Evolutionary conservation across 306 rosid genomes (phyloP), one percentile per base, ranked within the genome.

Genomic region (Glycyrrhiza uralensis): DNA sequence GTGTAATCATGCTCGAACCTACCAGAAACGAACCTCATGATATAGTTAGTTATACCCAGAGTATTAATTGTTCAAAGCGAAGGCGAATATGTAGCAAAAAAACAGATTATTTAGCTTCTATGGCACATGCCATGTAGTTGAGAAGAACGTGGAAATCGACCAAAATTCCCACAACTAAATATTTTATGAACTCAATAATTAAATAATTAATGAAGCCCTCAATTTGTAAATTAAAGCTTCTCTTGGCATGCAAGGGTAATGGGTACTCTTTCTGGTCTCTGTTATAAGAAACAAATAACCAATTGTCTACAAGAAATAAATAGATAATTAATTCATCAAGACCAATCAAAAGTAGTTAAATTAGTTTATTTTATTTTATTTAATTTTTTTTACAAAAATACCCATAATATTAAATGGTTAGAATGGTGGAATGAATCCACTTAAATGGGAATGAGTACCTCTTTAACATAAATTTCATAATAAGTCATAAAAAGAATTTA

Each of bases 101-200:
- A 71, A 59, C 76, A 66, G 4, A 75, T 36, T 5, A 18, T 76
- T 71, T 76, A 55, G 74, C 49, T 38, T 38, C 29, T 5, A 19
- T 5, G 49, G 60, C 89, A 84, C 81, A 87, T 87, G 86, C 84
- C 9, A 79, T 63, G 14, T 12, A 46, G 85, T 85, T 85, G 81
- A 87, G 82, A 70, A 77, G 64, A 75, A 84, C 68, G 71, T 76
- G 82, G 66, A 81, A 55, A 75, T 87, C 86, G 86, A 86, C 91
- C 83, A 85, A 90, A 88, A 90, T 84, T 88, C 88, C 36, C 64
- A 86, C 54, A 55, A 57, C 41, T 30, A 72, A 54, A 75, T 56
- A 77, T 77, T 84, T 85, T 29, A 77, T 75, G 59, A 45, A 70
- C 56, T 76, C 65, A 65, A 82, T 52, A 33, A 65, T 45, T 47